Evolutionary conservation across 768 basidiomycete species (phyloP), one percentile per base, ranked within the genome.

Genomic region (Leucocoprinus sp.): DNA sequence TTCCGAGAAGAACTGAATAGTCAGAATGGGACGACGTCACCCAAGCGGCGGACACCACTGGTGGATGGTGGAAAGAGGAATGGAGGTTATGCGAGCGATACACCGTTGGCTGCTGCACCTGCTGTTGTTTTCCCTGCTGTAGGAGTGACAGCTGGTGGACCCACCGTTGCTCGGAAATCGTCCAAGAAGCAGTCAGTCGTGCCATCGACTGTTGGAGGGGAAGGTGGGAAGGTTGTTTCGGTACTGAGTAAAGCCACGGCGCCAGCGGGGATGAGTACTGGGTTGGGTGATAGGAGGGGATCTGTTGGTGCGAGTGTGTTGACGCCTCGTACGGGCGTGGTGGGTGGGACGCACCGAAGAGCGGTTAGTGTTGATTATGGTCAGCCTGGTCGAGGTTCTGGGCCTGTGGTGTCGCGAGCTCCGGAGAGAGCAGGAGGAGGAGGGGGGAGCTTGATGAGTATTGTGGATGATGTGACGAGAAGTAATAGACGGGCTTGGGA

Each of bases 391-490:
- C 15, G 42, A 8, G 5, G 5, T 35, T 36, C 43, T 26, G 34
- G 23, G 4, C 24, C 53, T 23, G 6, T 37, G 18, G 11, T 19
- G 15, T n/a, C 28, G 9, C 26, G 28, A 21, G n/a, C 17, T 18
- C 35, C 40, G 4, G 26, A 37, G 4, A n/a, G n/a, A n/a, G n/a
- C n/a, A n/a, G n/a, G n/a, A n/a, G n/a, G n/a, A n/a, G n/a, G n/a
- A n/a, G n/a, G n/a, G n/a, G 46, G 42, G 31, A 81, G 73, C 34
- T 60, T 84, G 56, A 79, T 85, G 80, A 78, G 74, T 53, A 78
- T 86, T 51, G 77, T 86, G 7, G 81, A 84, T 54, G 73, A 68
- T 45, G 76, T 84, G 36, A 59, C 79, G 19, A 62, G 62, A 37
- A 53, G 36, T 24, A 57, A 64, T 43, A 41, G 59, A 43, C 50